Evolutionary conservation across 257 asterid species (phyloP).

Genomic region (Coffea canephora): DNA sequence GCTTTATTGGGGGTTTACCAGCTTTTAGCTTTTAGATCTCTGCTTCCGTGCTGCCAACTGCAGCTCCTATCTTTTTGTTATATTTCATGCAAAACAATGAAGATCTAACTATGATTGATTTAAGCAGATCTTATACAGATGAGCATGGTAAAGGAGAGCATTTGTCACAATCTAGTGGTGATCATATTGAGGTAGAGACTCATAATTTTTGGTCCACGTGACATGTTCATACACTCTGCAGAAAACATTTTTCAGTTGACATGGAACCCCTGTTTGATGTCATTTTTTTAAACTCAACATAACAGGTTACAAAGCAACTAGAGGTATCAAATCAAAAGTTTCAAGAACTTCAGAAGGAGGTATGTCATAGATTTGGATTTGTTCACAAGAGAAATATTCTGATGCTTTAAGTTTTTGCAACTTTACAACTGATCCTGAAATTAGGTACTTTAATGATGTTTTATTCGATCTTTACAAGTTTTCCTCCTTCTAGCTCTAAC

Average conservation of each 20-base stretch:
- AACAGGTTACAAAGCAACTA: slow-evolving; percentile 47
- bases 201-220: not conserved
- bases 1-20: not conserved
- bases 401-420: slow-evolving; percentile 3
- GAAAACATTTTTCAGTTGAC: not conserved
- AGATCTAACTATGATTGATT: slow-evolving; percentile 24
- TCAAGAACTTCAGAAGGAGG: slow-evolving; percentile 73
- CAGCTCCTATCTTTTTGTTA: not conserved
- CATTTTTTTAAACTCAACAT: slow-evolving; percentile 17
- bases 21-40: not conserved
- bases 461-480: not conserved
- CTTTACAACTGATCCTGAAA: slow-evolving; percentile 5
- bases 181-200: not conserved
- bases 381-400: not conserved
- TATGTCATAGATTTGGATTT: slow-evolving; percentile 15
- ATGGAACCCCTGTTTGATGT: slow-evolving; percentile 9
- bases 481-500: not conserved
- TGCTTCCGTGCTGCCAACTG: not conserved
- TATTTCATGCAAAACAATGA: slow-evolving; percentile 5
- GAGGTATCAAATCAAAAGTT: slow-evolving; percentile 53
- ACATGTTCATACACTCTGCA: slow-evolving; percentile 5
- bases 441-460: not conserved
- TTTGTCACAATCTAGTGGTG: not conserved
- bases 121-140: slow-evolving; percentile 43
- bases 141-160: not conserved